Evolutionary conservation across 2,329 filamentous ascomycete genomes (phyloP).

Genomic region (Fusarium citri): DNA sequence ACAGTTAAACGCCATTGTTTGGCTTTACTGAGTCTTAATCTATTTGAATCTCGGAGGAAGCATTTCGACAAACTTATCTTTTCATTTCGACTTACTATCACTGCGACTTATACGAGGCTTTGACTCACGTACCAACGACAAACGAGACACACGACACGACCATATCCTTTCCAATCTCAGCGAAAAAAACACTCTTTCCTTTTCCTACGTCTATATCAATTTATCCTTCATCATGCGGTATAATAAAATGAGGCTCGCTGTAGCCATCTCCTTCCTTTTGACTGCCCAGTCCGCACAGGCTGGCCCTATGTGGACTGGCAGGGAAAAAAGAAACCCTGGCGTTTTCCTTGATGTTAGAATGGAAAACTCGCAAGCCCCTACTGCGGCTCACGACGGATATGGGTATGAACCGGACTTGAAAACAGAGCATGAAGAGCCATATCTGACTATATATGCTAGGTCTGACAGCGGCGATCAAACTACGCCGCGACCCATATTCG

Average conservation of each 20-base stretch:
- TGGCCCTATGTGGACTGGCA: slow-evolving; percentile 52
- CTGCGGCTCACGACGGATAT: slow-evolving; percentile 34
- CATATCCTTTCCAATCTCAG: slow-evolving; percentile 17
- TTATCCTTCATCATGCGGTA: slow-evolving; percentile 39
- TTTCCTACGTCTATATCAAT: slow-evolving; percentile 1
- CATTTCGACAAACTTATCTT: slow-evolving; percentile 12
- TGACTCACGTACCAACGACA: slow-evolving; percentile 23
- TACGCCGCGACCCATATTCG: slow-evolving; percentile 43
- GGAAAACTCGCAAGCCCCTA: slow-evolving; percentile 25
- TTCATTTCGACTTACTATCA: slow-evolving; percentile 11
- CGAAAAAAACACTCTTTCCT: slow-evolving; percentile 10
- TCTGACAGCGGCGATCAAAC: slow-evolving; percentile 26
- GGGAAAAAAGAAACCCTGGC: slow-evolving; percentile 37
- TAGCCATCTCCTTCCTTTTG: slow-evolving; percentile 47
- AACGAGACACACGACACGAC: slow-evolving; percentile 19
- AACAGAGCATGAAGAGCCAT: neutral
- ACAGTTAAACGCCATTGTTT: neutral
- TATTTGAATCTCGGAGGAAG: slow-evolving; percentile 11
- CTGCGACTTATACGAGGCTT: slow-evolving; percentile 20
- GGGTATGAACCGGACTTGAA: slow-evolving; percentile 23
- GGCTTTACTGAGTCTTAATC: slow-evolving; percentile 28
- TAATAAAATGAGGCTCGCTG: slow-evolving; percentile 30
- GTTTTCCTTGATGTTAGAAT: slow-evolving; percentile 32
- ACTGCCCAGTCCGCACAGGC: slow-evolving; percentile 48
- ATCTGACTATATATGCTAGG: slow-evolving; percentile 32